Evolutionary conservation across 1,139 yeast genomes (phyloP), one percentile per base, ranked within the genome.

Genomic region (Sugiyamaella neomexicana): DNA sequence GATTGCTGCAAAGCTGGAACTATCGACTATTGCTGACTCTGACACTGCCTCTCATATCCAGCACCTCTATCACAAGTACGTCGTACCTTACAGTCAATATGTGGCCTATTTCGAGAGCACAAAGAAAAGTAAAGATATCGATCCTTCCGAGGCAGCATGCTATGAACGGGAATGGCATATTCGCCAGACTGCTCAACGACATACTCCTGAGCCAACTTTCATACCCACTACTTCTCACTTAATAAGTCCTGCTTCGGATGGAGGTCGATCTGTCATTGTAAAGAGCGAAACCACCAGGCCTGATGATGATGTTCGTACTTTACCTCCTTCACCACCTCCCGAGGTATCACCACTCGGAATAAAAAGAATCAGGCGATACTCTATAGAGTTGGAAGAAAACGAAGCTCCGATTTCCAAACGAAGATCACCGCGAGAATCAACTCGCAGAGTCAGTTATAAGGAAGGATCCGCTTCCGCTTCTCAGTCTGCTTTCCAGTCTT

Each of bases 401-500:
- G 56, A 54, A 25, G 56, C 46, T 58, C 60, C 37, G 64, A 82
- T 2, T 86, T 95, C 65, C 1, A 53, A 49, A 40, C 40, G 49
- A 47, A 46, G 45, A 36, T 36, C 44, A 10, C 41, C 25, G 7
- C 42, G 51, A 27, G 15, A 25, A 13, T 1, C 40, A 12, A 4
- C 36, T 29, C n/a, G 34, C 16, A 10, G 13, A 13, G 25, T 31
- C 10, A 46, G 31, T n/a, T 42, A 25, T n/a, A 42, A 42, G 9
- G 41, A 15, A 17, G 23, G 17, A 12, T 5, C 44, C 2, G 4
- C 34, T 23, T 10, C 32, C 12, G 17, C 17, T 16, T 8, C 38
- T 15, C 36, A 27, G 23, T 13, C 42, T n/a, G n/a, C n/a, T n/a
- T n/a, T n/a, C n/a, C 31, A 27, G 31, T 10, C 20, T 10, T 8